Percentiles rank a stretch among this genome's conserved stretches.
Conservation (phyloP, 768 basidiomycete genomes). For the Wakefieldia striispora region DNA sequence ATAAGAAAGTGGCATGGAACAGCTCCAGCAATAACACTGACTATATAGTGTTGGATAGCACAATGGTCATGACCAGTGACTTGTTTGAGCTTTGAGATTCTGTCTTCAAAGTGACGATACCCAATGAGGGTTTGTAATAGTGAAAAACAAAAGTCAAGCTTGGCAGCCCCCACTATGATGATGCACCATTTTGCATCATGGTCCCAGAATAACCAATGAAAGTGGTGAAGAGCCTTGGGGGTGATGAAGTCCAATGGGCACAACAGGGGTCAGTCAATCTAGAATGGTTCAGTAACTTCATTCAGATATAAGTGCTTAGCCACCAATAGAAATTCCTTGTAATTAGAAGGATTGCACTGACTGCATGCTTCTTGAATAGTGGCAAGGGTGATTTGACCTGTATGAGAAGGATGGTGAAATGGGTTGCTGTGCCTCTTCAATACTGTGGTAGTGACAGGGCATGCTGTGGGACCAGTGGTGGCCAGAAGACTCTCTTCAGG, state of each 20-base stretch:
- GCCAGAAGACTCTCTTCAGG: neutral
- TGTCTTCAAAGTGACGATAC: constrained; percentile 36
- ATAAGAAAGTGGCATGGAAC: neutral
- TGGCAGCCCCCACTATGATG: constrained; percentile 3
- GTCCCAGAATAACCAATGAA: neutral
- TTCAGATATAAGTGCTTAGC: neutral
- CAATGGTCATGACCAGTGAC: constrained; percentile 5
- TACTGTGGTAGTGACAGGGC: neutral
- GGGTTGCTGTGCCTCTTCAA: neutral
- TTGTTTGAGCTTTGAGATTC: constrained; percentile 33
- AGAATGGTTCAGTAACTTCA: neutral
- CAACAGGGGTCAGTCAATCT: neutral
- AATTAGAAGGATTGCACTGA: neutral
- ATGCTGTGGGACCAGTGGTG: neutral
- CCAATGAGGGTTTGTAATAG: constrained; percentile 36
- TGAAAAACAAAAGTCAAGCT: constrained; percentile 38
- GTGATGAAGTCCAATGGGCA: neutral
- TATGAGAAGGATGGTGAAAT: neutral
- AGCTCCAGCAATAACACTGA: constrained; percentile 16
- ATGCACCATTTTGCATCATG: neutral
- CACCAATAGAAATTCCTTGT: neutral
- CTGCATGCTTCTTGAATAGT: neutral
- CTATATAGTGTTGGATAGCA: constrained; percentile 12
- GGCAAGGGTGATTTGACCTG: neutral
- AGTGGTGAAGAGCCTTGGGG: neutral